Percentiles rank a stretch among this genome's conserved stretches.
Evolutionary conservation across 352 stramenopile species (phyloP).

Genomic region (Phytopythium ostracodes): DNA sequence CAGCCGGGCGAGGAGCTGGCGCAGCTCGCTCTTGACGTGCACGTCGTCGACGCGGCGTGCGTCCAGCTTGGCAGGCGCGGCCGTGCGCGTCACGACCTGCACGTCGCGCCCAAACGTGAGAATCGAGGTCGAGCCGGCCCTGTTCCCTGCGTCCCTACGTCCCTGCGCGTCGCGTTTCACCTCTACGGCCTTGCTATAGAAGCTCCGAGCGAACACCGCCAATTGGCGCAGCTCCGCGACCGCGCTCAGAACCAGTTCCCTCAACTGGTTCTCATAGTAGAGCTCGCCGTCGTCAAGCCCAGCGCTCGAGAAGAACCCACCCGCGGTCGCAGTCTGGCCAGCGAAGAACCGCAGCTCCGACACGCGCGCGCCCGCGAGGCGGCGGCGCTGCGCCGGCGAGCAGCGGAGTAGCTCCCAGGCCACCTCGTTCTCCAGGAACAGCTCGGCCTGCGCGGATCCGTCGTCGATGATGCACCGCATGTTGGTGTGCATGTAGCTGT

Average conservation of each 20-base stretch:
- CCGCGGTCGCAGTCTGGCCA: slow-evolving; percentile 14
- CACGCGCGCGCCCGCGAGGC: slow-evolving; percentile 45
- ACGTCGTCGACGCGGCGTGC: slow-evolving; percentile 53
- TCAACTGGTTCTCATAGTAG: slow-evolving; percentile 70
- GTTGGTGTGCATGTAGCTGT: slow-evolving; percentile 39
- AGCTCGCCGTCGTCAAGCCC: slow-evolving; percentile 25
- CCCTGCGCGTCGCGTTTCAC: background rate
- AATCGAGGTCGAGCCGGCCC: slow-evolving; percentile 29
- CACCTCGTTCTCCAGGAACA: slow-evolving; percentile 65
- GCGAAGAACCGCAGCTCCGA: slow-evolving; percentile 60
- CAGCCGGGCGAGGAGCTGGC: slow-evolving; percentile 18
- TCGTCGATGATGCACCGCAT: slow-evolving; percentile 74
- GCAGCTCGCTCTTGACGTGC: slow-evolving; percentile 43
- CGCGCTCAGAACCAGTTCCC: slow-evolving; percentile 30
- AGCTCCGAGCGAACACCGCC: slow-evolving; percentile 54
- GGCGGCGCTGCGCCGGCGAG: slow-evolving; percentile 26
- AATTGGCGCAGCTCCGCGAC: slow-evolving; percentile 23
- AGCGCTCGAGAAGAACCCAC: slow-evolving; percentile 26
- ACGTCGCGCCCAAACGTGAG: slow-evolving; percentile 68
- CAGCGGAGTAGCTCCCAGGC: slow-evolving; percentile 70
- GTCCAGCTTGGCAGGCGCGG: slow-evolving; percentile 52
- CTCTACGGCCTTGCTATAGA: slow-evolving; percentile 35
- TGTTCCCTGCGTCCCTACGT: too few species aligned
- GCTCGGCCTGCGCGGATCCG: slow-evolving; percentile 65
- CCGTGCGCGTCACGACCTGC: slow-evolving; percentile 47